Evolutionary conservation across 768 basidiomycete species (phyloP), one percentile per base, ranked within the genome.

Genomic region (Amanita muscaria): DNA sequence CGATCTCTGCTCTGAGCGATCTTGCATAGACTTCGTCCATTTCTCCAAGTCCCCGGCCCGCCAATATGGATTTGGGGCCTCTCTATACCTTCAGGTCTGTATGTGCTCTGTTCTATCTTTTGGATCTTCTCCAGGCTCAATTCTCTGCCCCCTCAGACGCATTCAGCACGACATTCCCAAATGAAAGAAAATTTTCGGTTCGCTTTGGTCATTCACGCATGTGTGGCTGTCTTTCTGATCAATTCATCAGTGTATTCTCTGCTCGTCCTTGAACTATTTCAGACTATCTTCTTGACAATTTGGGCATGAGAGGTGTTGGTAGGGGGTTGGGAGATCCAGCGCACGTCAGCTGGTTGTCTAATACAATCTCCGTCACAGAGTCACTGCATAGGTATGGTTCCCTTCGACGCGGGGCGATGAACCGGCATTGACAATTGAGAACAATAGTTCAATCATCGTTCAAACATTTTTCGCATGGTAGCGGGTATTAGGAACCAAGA

Each of bases 391-490:
- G 34, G 39, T 42, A 22, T 14, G 46, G 16, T 23, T 5, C n/a
- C 15, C 14, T 6, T 25, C 11, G 12, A 29, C 10, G 3, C 14
- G 7, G 10, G 11, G 12, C 15, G 9, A 8, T 5, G 14, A 11
- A 3, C n/a, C 15, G 21, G 15, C 9, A 14, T 22, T 33, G 10
- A 41, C 19, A 9, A 3, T 30, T 14, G n/a, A 2, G 9, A 22
- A 12, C 12, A 30, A 11, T 23, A 47, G 46, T 41, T 34, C 46
- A 16, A 35, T 42, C 18, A 40, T 35, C 3, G 46, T 47, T 24
- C 46, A 47, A 15, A 33, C 24, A 12, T 47, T 47, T 32, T 47
- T 47, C 15, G 46, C 46, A 40, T 47, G 46, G 46, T 9, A 3
- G 46, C 35, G 12, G 6, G 22, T 25, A 8, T 14, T 8, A 5